A percentile compares a stretch with the other conserved stretches of the same genome.
These are phyloP conservation scores for Apiospora rasikravindrae DNA, from an alignment of 2,329 filamentous ascomycete species.

Conservation along the genomic window DNA sequence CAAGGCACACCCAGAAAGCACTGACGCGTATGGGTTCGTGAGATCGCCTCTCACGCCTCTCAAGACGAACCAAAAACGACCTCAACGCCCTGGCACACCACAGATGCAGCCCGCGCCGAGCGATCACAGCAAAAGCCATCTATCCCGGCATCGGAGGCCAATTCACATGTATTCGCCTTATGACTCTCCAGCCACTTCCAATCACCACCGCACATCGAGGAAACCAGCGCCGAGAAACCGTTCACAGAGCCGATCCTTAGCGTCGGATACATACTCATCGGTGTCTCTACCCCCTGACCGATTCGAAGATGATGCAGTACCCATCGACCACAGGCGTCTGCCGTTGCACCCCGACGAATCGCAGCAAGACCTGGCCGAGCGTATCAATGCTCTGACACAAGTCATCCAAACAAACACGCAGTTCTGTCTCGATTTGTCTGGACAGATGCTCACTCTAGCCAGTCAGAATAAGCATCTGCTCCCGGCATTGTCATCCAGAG, in stretches of 20 bases:
- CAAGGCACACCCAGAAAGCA: not conserved
- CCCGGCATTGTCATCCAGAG: conserved; percentile 19
- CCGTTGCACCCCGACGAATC: conserved; percentile 21
- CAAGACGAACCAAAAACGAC: not conserved
- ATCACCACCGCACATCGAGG: not conserved
- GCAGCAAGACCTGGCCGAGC: conserved; percentile 26
- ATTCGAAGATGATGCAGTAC: conserved; percentile 23
- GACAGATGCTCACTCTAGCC: conserved; percentile 25
- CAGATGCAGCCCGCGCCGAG: not conserved
- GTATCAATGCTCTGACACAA: conserved; percentile 23
- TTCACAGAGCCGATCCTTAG: not conserved
- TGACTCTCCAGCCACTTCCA: not conserved
- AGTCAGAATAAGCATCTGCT: conserved; percentile 27
- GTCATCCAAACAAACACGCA: conserved; percentile 23
- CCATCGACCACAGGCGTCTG: conserved; percentile 20
- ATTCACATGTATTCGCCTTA: not conserved
- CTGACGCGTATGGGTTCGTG: conserved; percentile 2
- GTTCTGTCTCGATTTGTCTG: conserved; percentile 26
- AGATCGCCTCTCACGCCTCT: not conserved
- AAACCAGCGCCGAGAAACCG: not conserved
- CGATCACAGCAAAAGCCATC: not conserved
- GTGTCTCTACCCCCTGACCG: not conserved
- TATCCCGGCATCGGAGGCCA: not conserved
- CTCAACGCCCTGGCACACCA: not conserved
- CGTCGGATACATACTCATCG: not conserved